Evolutionary conservation across 768 basidiomycete genomes (phyloP), one percentile per base, ranked within the genome.

Genomic region (Sporobolomyces pararoseus): DNA sequence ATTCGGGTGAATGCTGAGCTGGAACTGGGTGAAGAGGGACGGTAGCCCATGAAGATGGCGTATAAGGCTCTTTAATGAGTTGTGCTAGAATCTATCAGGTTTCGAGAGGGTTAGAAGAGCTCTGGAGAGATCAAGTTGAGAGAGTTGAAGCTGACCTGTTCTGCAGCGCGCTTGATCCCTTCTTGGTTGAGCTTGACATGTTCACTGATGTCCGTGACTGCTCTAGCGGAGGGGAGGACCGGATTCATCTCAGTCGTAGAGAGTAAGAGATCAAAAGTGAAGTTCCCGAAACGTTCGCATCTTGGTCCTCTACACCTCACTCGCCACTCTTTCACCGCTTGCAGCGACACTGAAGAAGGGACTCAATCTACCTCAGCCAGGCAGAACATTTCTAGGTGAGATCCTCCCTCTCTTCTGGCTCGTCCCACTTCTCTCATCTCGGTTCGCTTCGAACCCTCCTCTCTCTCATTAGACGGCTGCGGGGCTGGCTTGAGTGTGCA

Each of bases 1-100:
- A 57, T 19, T 14, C 13, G n/a, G 65, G 47, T 7, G 65, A 21
- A n/a, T 51, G 55, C 9, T 37, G 32, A 16, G 55, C 16, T 1
- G 65, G 55, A 27, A 51, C 32, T 12, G 55, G 65, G 19, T 66
- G 65, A 6, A 66, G 57, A 0, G 65, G 65, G 35, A 66, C 65
- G 25, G 34, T 27, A 5, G 64, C 42, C 64, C 64, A 65, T 6
- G 42, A 47, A 12, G 39, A 46, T 19, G 64, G 44, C 17, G 65
- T 66, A 37, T 66, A 66, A 21, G 65, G 65, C 19, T 58, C 47
- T 50, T 27, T 37, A 16, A 51, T 13, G 29, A 66, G 47, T 10
- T 49, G 42, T 39, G 44, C 32, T 53, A 47, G 47, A 47, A 66
- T 49, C 65, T 66, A 34, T 25, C 49, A n/a, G 3, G 50, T 13